Base-by-base conservation (phyloP, 768 basidiomycete species). In the Serendipita indica region DNA sequence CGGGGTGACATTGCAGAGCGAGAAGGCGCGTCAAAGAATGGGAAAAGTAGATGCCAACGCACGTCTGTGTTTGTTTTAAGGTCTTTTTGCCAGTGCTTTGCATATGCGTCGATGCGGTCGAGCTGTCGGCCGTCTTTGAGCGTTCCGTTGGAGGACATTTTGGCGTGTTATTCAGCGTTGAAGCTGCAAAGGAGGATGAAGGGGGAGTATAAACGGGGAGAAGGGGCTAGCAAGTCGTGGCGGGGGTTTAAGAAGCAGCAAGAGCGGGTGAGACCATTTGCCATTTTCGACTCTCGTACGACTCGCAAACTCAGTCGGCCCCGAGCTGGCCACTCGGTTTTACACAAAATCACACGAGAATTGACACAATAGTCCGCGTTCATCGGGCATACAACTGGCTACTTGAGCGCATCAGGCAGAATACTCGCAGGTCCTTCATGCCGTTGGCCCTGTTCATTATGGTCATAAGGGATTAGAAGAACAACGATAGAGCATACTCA, bases 31-130 rank as follows among this genome's bases (percentile, higher is more conserved):
- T n/a, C n/a, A n/a, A n/a, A n/a, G n/a, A n/a, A n/a, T n/a, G n/a
- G n/a, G n/a, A n/a, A n/a, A n/a, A n/a, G n/a, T n/a, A n/a, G n/a
- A n/a, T n/a, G n/a, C n/a, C n/a, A n/a, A 10, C 49, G 2, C 2
- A 70, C 72, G 3, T 76, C 73, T 52, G 68, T 72, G 71, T 98
- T 92, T 65, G 83, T 77, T 14, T 70, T 71, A 30, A 81, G 74
- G 69, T 94, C 86, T 68, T 85, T 83, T 62, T 92, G 78, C 93
- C 94, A 99, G 73, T 89, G 91, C 67, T 80, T 81, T 64, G 84
- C 84, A 73, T 99, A 98, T 71, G 81, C 82, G 68, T 80, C 81
- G 45, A 90, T 84, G 49, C 89, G 86, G 63, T 74, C 72, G 63
- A 74, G 73, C 54, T 80, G 72, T 56, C 84, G 82, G 58, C 79